A percentile compares a stretch with the other conserved stretches of the same genome.
phyloP scores from a whole-genome alignment of 768 basidiomycete genomes.

The Boletus tomentosulus region DNA sequence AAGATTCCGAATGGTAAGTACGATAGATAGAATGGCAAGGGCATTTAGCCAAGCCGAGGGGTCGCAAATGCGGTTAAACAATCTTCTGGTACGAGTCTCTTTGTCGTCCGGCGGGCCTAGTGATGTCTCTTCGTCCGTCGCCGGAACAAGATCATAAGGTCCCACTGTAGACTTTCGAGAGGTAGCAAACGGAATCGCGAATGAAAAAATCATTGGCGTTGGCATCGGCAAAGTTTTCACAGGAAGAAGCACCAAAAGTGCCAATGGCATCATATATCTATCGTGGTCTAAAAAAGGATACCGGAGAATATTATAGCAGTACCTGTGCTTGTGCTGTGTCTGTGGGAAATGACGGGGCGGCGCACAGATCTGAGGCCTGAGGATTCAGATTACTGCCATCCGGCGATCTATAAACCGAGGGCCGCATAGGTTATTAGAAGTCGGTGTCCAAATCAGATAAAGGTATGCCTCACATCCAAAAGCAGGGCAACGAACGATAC shows the following conservation, averaged over 20 bases:
- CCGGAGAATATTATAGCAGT: neutral
- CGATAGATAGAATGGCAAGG: constrained; percentile 16
- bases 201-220: constrained; percentile 5
- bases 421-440: neutral
- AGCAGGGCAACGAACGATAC: neutral
- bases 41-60: constrained; percentile 18
- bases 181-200: neutral
- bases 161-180: neutral
- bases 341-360: neutral
- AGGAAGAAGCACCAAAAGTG: neutral
- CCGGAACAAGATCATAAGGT: constrained; percentile 13
- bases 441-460: constrained; percentile 3
- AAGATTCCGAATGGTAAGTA: constrained; percentile 19
- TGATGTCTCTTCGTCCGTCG: constrained; percentile 16
- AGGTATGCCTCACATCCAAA: neutral
- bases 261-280: constrained; percentile 9
- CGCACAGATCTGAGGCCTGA: neutral
- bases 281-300: neutral
- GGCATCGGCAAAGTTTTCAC: neutral
- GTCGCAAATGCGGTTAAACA: constrained; percentile 1
- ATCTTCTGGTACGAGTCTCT: neutral
- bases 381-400: neutral
- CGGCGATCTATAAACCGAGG: neutral
- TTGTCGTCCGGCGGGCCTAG: neutral
- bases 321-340: constrained; percentile 9